These are phyloP conservation scores for Botrytis sinoallii DNA, from an alignment of 2,329 filamentous ascomycete genomes.

Conservation along the genomic window DNA sequence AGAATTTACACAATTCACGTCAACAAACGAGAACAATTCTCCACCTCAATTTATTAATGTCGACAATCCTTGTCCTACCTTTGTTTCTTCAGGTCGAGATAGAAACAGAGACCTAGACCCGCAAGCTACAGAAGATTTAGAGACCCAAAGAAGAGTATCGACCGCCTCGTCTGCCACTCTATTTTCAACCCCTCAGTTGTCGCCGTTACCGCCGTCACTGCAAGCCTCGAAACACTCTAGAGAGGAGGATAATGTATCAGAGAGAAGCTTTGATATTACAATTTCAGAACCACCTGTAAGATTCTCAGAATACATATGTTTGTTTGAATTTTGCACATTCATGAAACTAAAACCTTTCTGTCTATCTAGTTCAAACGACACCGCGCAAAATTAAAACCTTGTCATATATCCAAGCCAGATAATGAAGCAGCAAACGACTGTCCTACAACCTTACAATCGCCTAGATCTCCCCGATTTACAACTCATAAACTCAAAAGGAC, in stretches of 20 bases:
- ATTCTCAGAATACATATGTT: neutral
- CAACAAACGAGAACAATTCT: neutral
- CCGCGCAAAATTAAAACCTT: slow-evolving; percentile 32
- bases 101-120: neutral
- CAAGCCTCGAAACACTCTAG: slow-evolving; percentile 30
- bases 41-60: neutral
- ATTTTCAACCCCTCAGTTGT: neutral
- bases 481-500: slow-evolving; percentile 45
- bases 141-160: neutral
- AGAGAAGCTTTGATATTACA: slow-evolving; percentile 15
- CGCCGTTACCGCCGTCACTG: slow-evolving; percentile 2
- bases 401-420: slow-evolving; percentile 40
- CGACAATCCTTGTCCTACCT: neutral
- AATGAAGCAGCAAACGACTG: slow-evolving; percentile 31
- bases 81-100: neutral
- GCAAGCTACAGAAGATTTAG: neutral
- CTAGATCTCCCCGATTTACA: slow-evolving; percentile 52
- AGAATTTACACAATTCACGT: neutral
- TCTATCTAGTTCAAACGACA: slow-evolving; percentile 30
- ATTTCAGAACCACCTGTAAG: slow-evolving; percentile 29
- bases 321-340: neutral
- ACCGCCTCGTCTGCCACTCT: neutral
- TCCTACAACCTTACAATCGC: slow-evolving; percentile 25
- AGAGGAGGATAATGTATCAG: slow-evolving; percentile 23
- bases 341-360: slow-evolving; percentile 2